Base-by-base conservation (phyloP, 2,329 filamentous ascomycete genomes). In the Aspergillus ochraceus region DNA sequence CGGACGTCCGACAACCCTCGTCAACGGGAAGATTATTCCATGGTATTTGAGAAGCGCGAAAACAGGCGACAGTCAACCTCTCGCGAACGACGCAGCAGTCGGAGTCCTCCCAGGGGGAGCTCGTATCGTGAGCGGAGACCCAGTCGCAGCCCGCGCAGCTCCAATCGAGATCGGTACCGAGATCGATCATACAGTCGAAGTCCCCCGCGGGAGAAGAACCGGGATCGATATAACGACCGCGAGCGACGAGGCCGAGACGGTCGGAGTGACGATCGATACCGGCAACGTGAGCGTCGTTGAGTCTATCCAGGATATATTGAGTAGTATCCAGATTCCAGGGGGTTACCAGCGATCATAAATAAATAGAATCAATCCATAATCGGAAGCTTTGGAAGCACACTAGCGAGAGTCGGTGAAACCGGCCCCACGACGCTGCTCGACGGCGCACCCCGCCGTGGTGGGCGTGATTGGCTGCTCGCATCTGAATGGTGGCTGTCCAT, bases 41-140 rank as follows among this genome's bases (percentile, higher is more conserved):
- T 96, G 86, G 88, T 97, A 0, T 91, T 96, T 72, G 89, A 91
- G 61, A 87, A 89, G 56, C 70, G 64, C 32, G 70, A 65, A 52
- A 60, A 67, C 22, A 49, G 60, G 32, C 55, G 60, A 52, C 57
- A 52, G 24, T 51, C 59, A 54, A 29, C 60, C 55, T 64, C 60
- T 57, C 63, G 63, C 30, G 64, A 67, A 55, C 64, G 69, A 58
- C 72, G 71, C 56, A 73, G 76, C 26, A 81, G 77, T 67, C 79
- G 76, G 61, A 84, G 79, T 60, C 82, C 80, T 54, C 81, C 78
- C 69, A 66, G 68, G 49, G 61, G 63, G 47, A 60, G 62, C 51
- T 64, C 68, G 32, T 65, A 68, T 58, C 70, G 64, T 14, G 68
- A 69, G 72, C 74, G 70, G 71, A 60, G 68, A 64, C 60, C 54